These are phyloP conservation scores for Lecanicillium sp. DNA, from an alignment of 2,329 filamentous ascomycete species.

Conservation along the genomic window DNA sequence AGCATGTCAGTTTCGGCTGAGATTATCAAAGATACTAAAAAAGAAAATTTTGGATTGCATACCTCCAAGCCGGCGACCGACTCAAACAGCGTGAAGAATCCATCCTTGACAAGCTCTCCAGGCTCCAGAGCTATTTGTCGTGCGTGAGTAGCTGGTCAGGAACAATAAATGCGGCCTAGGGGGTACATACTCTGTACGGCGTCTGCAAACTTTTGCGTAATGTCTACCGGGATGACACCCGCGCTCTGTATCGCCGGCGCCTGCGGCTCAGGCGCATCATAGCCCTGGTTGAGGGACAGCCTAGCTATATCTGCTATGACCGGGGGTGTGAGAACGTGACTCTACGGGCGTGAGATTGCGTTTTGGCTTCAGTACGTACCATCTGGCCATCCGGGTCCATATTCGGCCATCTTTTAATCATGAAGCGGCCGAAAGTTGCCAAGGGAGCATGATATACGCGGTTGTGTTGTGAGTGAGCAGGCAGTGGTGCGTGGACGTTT, in stretches of 20 bases:
- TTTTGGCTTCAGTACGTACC: slow-evolving; percentile 18
- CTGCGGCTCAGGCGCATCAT: slow-evolving; percentile 23
- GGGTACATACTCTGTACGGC: slow-evolving; percentile 43
- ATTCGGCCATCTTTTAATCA: slow-evolving; percentile 23
- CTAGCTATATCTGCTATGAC: slow-evolving; percentile 29
- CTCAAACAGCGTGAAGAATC: slow-evolving; percentile 87
- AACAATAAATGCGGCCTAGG: slow-evolving; percentile 3
- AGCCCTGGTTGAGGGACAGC: slow-evolving; percentile 29
- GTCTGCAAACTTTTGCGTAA: slow-evolving; percentile 46
- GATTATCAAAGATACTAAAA: not conserved
- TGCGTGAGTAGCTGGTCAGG: slow-evolving; percentile 16
- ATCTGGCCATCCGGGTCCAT: slow-evolving; percentile 25
- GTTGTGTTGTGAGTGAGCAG: not conserved
- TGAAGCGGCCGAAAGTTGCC: not conserved
- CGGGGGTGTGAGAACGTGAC: not conserved
- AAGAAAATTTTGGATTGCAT: slow-evolving; percentile 12
- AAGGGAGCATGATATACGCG: slow-evolving; percentile 8
- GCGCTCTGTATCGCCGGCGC: slow-evolving; percentile 33
- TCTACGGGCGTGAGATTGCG: not conserved
- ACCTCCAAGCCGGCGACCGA: slow-evolving; percentile 81
- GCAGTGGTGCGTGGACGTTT: not conserved
- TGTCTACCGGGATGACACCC: slow-evolving; percentile 49
- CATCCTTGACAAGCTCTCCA: slow-evolving; percentile 89
- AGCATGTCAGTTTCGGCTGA: slow-evolving; percentile 2
- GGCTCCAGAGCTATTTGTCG: slow-evolving; percentile 55